phyloP scores from a whole-genome alignment of 208 protist genomes.

The Jaenimonas drosophilae region DNA sequence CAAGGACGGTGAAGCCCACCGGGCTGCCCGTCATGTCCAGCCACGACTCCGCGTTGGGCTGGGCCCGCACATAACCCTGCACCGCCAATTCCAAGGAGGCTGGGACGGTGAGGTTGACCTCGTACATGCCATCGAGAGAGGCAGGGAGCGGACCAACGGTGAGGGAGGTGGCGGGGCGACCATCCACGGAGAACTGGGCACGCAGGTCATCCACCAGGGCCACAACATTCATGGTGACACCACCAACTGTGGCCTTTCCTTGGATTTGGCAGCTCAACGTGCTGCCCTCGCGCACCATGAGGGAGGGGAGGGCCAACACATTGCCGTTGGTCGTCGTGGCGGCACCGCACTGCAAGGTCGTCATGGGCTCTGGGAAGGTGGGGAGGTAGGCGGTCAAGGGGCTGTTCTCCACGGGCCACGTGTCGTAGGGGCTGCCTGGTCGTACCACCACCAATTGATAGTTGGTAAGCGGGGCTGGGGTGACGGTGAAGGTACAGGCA shows the following conservation, averaged over 20 bases:
- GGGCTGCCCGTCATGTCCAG: constrained; percentile 55
- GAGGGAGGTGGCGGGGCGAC: constrained; percentile 4
- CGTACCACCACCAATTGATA: constrained; percentile 39
- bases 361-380: constrained; percentile 22
- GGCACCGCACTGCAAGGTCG: constrained; percentile 24
- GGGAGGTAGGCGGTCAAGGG: constrained; percentile 55
- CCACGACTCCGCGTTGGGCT: constrained; percentile 9
- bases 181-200: constrained; percentile 25
- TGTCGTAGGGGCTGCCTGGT: constrained; percentile 20
- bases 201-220: constrained; percentile 25
- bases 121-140: constrained; percentile 45
- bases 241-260: constrained; percentile 23
- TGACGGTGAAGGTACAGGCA: constrained; percentile 53
- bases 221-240: constrained; percentile 36
- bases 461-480: constrained; percentile 30
- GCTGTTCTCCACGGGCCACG: constrained; percentile 48
- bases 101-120: constrained; percentile 22
- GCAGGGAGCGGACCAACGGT: constrained; percentile 37
- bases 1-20: constrained; percentile 43
- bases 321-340: constrained; percentile 2
- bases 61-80: constrained; percentile 17
- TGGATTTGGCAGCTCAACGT: constrained; percentile 41
- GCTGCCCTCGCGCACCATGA: constrained; percentile 33
- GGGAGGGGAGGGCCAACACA: constrained; percentile 14
- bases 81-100: constrained; percentile 17